Base-by-base conservation (phyloP, 2,329 filamentous ascomycete genomes). In the Aspergillus novoparasiticus region DNA sequence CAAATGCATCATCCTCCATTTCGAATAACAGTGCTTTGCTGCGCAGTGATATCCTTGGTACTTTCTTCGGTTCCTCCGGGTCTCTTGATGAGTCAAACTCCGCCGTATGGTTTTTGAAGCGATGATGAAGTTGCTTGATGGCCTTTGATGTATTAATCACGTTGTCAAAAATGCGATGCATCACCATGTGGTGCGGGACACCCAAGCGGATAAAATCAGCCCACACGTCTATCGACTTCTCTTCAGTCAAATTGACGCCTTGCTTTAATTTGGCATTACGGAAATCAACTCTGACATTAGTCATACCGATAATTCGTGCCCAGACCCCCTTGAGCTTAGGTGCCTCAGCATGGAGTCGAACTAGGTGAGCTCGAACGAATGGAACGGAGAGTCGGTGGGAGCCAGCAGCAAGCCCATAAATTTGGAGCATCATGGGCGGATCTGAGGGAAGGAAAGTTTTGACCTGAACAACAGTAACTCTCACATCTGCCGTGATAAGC, bases 101-200 rank as follows among this genome's bases (percentile, higher is more conserved):
- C 69, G 94, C 91, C 0, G 90, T 93, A 0, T 91, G 91, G 0
- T 93, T 96, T 75, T 87, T 88, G 82, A 98, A 97, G 12, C 94
- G 89, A 78, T 98, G 92, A 67, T 96, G 91, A n/a, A 99, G 85
- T 73, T 99, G 95, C 73, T 94, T 86, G 19, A 90, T 87, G 1
- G 94, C 91, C 78, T 99, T 99, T 68, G 91, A 81, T 0, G 92
- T 89, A 71, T 97, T 99, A 70, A 92, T 87, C 58, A 96, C 82
- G 72, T 98, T 99, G 79, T 99, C 95, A n/a, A 94, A 91, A 64
- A 99, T 90, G 64, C 90, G 90, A 78, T 95, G 91, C 72, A 98
- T 86, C 28, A 96, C 88, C 69, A 99, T 86, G 71, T 97, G 93
- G 78, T 98, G 93, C 1, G 96, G 95, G 12, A 99, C 89, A 6